Evolutionary conservation across 2,329 filamentous ascomycete genomes (phyloP).

Genomic region (Colletotrichum sp.): DNA sequence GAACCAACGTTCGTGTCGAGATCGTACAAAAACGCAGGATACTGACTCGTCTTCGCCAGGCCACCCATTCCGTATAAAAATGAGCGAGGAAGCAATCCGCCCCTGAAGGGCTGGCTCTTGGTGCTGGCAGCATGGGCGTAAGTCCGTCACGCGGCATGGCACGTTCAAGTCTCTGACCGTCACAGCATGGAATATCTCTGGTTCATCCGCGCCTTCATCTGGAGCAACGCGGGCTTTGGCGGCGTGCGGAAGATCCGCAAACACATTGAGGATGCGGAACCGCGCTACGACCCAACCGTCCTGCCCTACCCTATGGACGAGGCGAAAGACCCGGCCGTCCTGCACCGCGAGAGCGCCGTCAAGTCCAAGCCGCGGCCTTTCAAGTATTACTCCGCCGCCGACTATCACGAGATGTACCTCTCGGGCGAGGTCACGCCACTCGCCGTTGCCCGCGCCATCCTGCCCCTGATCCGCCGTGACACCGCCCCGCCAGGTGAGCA

Average conservation of each 20-base stretch:
- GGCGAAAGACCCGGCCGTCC: slow-evolving; percentile 40
- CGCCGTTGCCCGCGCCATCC: slow-evolving; percentile 48
- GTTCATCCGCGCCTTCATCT: slow-evolving; percentile 60
- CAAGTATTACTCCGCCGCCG: slow-evolving; percentile 40
- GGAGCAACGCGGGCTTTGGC: slow-evolving; percentile 69
- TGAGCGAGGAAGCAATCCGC: slow-evolving; percentile 58
- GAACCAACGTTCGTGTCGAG: neutral
- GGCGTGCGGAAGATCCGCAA: slow-evolving; percentile 58
- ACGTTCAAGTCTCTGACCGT: neutral
- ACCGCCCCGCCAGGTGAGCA: slow-evolving; percentile 41
- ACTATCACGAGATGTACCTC: slow-evolving; percentile 50
- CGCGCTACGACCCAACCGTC: slow-evolving; percentile 51
- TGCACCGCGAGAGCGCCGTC: slow-evolving; percentile 14
- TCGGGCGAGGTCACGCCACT: slow-evolving; percentile 50
- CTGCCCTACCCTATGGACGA: slow-evolving; percentile 46
- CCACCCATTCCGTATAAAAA: slow-evolving; percentile 48
- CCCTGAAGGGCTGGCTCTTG: slow-evolving; percentile 60
- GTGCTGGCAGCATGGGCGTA: slow-evolving; percentile 61
- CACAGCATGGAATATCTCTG: slow-evolving; percentile 60
- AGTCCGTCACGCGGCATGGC: slow-evolving; percentile 26
- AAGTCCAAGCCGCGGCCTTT: slow-evolving; percentile 10
- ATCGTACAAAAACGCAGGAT: neutral
- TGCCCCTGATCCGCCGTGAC: slow-evolving; percentile 50
- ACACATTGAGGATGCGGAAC: slow-evolving; percentile 55
- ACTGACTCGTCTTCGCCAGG: slow-evolving; percentile 25